Percentiles rank a stretch among this genome's conserved stretches.
phyloP scores from a whole-genome alignment of 2,329 filamentous ascomycete genomes.

The Botrytis paeoniae region DNA sequence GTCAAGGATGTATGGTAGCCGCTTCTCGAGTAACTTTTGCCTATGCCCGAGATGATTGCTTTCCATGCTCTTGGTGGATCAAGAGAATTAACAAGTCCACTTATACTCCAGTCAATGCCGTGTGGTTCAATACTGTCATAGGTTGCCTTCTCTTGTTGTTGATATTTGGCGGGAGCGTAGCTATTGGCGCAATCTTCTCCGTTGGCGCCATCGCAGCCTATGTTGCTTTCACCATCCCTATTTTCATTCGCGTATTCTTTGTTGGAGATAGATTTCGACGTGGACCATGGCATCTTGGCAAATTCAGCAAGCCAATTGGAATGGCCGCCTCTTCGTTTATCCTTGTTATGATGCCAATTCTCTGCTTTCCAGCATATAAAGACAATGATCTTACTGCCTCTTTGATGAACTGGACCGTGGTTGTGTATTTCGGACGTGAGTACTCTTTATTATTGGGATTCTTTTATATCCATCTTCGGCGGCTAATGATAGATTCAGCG shows the following conservation, averaged over 20 bases:
- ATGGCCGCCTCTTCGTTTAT: constrained; percentile 55
- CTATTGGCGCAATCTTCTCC: constrained; percentile 64
- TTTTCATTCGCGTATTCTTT: constrained; percentile 55
- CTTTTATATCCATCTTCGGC: constrained; percentile 13
- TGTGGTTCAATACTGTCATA: constrained; percentile 59
- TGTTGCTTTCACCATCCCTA: constrained; percentile 54
- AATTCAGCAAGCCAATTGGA: constrained; percentile 55
- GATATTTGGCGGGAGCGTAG: constrained; percentile 58
- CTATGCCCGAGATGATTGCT: constrained; percentile 66
- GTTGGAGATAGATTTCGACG: constrained; percentile 60
- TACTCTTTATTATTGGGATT: background rate
- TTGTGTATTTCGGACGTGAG: constrained; percentile 54
- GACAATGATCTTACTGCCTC: constrained; percentile 49
- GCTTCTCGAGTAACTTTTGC: constrained; percentile 65
- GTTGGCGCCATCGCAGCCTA: constrained; percentile 65
- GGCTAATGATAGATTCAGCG: constrained; percentile 24
- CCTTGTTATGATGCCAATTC: constrained; percentile 61
- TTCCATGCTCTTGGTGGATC: constrained; percentile 58
- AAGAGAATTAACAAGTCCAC: constrained; percentile 57
- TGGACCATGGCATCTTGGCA: constrained; percentile 65
- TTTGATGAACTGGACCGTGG: constrained; percentile 63
- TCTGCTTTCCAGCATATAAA: constrained; percentile 58
- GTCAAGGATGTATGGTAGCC: constrained; percentile 66
- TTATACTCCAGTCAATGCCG: constrained; percentile 63
- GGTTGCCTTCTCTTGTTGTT: constrained; percentile 58